phyloP scores from a whole-genome alignment of 1,284 basidiomycete genomes.

The Bondarzewia mesenterica region DNA sequence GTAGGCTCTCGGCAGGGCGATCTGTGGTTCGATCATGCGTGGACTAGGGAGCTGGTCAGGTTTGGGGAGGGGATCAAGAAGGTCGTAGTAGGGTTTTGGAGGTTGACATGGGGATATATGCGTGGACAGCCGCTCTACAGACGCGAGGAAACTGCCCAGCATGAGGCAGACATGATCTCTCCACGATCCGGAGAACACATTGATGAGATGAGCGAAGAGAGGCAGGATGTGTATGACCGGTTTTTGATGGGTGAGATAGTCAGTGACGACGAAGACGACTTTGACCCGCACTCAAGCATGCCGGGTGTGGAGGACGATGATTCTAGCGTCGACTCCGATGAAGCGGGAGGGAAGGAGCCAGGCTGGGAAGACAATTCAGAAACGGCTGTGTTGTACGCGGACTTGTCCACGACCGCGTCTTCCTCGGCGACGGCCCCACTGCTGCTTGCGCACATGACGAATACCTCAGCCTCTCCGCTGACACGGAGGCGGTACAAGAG shows the following conservation, averaged over 20 bases:
- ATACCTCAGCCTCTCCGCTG: constrained; percentile 31
- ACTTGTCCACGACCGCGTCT: constrained; percentile 27
- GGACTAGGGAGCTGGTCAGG: constrained; percentile 36
- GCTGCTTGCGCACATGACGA: constrained; percentile 41
- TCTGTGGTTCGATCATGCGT: constrained; percentile 34
- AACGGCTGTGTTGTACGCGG: constrained; percentile 33
- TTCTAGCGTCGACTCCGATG: constrained; percentile 10
- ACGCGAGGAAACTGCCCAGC: not conserved
- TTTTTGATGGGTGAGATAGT: constrained; percentile 59
- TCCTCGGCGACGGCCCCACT: constrained; percentile 31
- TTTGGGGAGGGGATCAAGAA: constrained; percentile 27
- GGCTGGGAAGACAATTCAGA: constrained; percentile 23
- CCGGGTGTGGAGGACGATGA: constrained; percentile 10
- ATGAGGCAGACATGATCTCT: not conserved
- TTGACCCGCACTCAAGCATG: constrained; percentile 17
- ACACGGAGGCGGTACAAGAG: constrained; percentile 37
- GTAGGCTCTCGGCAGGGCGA: constrained; percentile 26
- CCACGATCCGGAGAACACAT: no score
- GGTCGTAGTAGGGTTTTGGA: constrained; percentile 30
- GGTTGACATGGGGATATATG: constrained; percentile 18
- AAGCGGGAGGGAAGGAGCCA: constrained; percentile 16
- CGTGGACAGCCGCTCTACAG: constrained; percentile 9
- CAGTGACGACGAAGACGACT: constrained; percentile 51
- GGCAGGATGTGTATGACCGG: constrained; percentile 32
- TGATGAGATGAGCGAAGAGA: not conserved